Percentiles rank a stretch among this genome's conserved stretches.
Conservation (phyloP, 495 filamentous ascomycete genomes). For the Choiromyces venosus region DNA sequence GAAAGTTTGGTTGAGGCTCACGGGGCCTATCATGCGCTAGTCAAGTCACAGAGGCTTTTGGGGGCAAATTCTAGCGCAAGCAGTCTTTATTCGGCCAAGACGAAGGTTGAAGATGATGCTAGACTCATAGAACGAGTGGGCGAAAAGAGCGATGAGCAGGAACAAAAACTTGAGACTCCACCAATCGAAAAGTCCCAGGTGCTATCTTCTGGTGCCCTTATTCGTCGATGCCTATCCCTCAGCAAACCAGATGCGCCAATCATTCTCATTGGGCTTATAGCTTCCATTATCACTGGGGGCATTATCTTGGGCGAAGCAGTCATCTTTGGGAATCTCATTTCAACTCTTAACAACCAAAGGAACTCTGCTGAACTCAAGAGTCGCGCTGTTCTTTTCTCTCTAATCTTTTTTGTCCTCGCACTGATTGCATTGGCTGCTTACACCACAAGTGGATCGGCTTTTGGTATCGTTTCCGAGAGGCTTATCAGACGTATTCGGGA, state of each 20-base stretch:
- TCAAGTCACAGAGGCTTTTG: constrained; percentile 39
- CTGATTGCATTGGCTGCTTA: constrained; percentile 49
- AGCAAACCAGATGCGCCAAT: constrained; percentile 33
- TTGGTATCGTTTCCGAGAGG: constrained; percentile 50
- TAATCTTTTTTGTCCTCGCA: constrained; percentile 54
- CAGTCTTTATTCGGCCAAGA: constrained; percentile 32
- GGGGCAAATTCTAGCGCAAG: constrained; percentile 17
- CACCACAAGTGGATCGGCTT: constrained; percentile 47
- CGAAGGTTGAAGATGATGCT: constrained; percentile 23
- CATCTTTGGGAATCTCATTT: constrained; percentile 52
- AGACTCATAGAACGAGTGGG: background rate
- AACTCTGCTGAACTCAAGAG: constrained; percentile 29
- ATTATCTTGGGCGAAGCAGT: constrained; percentile 49
- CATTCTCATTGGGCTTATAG: constrained; percentile 34
- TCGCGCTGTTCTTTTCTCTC: constrained; percentile 48
- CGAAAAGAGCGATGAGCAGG: background rate
- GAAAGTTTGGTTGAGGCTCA: constrained; percentile 44
- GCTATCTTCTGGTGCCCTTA: constrained; percentile 9
- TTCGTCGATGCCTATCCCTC: constrained; percentile 25
- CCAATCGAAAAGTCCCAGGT: background rate
- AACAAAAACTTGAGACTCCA: background rate
- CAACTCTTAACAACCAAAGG: constrained; percentile 40
- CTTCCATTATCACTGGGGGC: constrained; percentile 47
- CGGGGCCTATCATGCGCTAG: constrained; percentile 50
- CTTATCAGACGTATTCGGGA: constrained; percentile 46